Conservation (phyloP, 2,329 filamentous ascomycete species). For the Thelonectria rubi region DNA sequence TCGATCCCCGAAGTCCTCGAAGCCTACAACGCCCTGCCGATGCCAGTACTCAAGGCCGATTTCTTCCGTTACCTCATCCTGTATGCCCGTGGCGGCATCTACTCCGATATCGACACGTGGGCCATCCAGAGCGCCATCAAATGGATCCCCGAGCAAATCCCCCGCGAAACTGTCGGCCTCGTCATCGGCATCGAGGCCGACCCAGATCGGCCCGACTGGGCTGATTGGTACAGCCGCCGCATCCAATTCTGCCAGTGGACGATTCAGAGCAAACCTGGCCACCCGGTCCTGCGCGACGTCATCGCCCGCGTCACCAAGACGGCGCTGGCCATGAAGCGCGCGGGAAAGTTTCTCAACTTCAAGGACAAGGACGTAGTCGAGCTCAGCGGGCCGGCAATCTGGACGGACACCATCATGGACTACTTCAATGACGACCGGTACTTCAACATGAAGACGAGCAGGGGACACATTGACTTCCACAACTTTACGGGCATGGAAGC, state of each 20-base stretch:
- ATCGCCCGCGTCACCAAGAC: slow-evolving; percentile 87
- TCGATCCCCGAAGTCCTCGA: slow-evolving; percentile 81
- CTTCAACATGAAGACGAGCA: slow-evolving; percentile 80
- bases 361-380: slow-evolving; percentile 82
- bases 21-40: slow-evolving; percentile 76
- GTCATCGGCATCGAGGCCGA: slow-evolving; percentile 97
- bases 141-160: slow-evolving; percentile 85
- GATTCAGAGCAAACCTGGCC: slow-evolving; percentile 93
- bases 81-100: slow-evolving; percentile 70
- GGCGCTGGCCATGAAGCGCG: slow-evolving; percentile 76
- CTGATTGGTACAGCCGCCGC: slow-evolving; percentile 92
- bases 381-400: slow-evolving; percentile 91
- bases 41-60: slow-evolving; percentile 81
- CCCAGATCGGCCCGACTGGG: slow-evolving; percentile 91
- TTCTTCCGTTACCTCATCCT: slow-evolving; percentile 80
- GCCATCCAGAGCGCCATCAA: slow-evolving; percentile 84
- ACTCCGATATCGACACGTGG: slow-evolving; percentile 91
- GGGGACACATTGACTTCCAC: slow-evolving; percentile 80
- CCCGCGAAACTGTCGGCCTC: slow-evolving; percentile 80
- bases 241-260: slow-evolving; percentile 99
- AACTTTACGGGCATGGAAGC: slow-evolving; percentile 89
- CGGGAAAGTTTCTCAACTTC: slow-evolving; percentile 68
- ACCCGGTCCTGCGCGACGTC: slow-evolving; percentile 88
- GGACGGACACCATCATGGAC: slow-evolving; percentile 91
- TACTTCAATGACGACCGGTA: slow-evolving; percentile 93